Base-by-base conservation (phyloP, 2,329 filamentous ascomycete genomes). In the Microcyclospora tardicrescens region DNA sequence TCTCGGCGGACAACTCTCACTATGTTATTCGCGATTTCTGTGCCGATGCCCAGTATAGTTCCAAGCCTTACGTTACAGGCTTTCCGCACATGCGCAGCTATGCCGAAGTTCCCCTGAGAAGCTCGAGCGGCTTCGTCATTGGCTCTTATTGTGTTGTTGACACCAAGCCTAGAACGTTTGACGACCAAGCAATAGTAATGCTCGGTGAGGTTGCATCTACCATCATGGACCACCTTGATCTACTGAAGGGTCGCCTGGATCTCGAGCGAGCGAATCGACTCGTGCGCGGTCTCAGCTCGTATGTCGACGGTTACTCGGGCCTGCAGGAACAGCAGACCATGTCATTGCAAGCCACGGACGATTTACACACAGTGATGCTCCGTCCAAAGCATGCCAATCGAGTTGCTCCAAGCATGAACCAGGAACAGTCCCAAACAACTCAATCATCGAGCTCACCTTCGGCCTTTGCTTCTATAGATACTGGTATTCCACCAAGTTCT, bases 131-230 rank as follows among this genome's bases (percentile, higher is more conserved):
- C 10, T 54, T 52, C 30, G 41, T 59, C 3, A 49, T 61, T 2
- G 58, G 58, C 12, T 52, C 51, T 27, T 57, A 57, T 38, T 59
- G 56, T 43, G 54, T 59, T 30, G 49, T 59, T 32, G 54, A 60
- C 40, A 48, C 49, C 36, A 49, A 53, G 36, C 42, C 47, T 3
- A 49, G 55, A 10, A 16, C 43, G 4, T 43, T 47, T 34, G 36
- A 34, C 13, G 40, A 42, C 4, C 44, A 52, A 1, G 44, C 46
- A 4, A 42, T 44, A 19, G 31, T 32, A 5, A 31, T 48, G 12
- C 34, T 51, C 6, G 24, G 39, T 8, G 47, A 48, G 14, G 40
- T 49, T 2, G 43, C 46, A 6, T 33, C 35, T 8, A 44, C 38
- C 4, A 36, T 47, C n/a, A 46, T 47, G 39, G 34, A 37, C 15